Base-by-base conservation (phyloP, 306 rosid species). In the Gleditsia sinensis region DNA sequence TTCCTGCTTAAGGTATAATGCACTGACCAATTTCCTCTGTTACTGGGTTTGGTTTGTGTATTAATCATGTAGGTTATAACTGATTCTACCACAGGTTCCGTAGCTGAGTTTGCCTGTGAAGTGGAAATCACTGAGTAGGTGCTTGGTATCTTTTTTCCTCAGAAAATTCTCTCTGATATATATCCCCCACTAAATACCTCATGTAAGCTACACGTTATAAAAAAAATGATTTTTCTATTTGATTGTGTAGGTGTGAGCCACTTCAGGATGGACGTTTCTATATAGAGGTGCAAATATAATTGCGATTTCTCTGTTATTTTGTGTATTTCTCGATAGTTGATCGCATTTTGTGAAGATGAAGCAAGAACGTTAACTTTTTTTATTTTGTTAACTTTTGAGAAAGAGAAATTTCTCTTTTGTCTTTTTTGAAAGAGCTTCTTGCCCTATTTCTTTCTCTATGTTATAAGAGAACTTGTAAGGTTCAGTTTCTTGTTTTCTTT, bases 91-190 rank as follows among this genome's bases (percentile, higher is more conserved):
- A 88, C 98, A 45, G 90, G 85, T 67, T 85, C 89, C 67, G 75
- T 92, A 64, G 99, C 97, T 63, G 97, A 92, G 78, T 86, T 84
- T 79, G 99, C 91, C 60, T 94, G 97, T 82, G 99, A 94, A 87
- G 99, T 94, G 75, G 99, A 94, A 82, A 92, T 94, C 76, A 94
- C 96, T 5, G 99, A 94, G 99, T 94, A 86, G 75, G 99, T 90
- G 85, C 70, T 80, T 81, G 67, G 57, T 61, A 60, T 51, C 45
- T 66, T 63, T 55, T 59, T 50, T 48, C 64, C 42, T 37, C 48
- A 48, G 27, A 66, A 65, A 54, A 69, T 9, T 70, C 68, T 16
- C 49, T 39, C 60, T 64, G 28, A 27, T n/a, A 69, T 14, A 45
- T 68, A 10, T 23, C 27, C 51, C 60, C 34, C 20, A 24, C 30